A percentile compares a stretch with the other conserved stretches of the same genome.
Evolutionary conservation across 129 eudicot species (phyloP).

Genomic region (Escallonia rubra): DNA sequence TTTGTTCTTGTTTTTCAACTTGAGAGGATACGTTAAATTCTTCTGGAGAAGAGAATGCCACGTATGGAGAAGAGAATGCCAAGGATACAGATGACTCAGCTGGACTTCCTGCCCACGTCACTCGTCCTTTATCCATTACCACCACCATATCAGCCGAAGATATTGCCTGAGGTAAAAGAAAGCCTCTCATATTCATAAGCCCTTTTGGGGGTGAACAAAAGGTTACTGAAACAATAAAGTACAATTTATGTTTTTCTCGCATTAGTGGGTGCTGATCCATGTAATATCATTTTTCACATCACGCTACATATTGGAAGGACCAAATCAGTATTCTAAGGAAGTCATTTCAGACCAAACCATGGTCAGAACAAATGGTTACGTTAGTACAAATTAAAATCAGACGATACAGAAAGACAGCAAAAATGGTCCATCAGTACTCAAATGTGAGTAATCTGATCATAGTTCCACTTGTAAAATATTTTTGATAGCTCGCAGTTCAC

Average conservation of each 20-base stretch:
- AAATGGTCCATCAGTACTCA: too few species aligned
- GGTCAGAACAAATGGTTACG: too few species aligned
- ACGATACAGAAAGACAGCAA: too few species aligned
- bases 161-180: slow-evolving; percentile 63
- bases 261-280: not conserved
- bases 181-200: not conserved
- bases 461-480: too few species aligned
- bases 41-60: slow-evolving; percentile 30
- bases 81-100: slow-evolving; percentile 31
- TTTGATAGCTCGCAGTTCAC: too few species aligned
- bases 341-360: too few species aligned
- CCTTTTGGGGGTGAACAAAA: not conserved
- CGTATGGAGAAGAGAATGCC: slow-evolving; percentile 38
- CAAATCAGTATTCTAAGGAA: not conserved
- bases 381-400: too few species aligned
- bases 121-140: slow-evolving; percentile 77
- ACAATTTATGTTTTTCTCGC: not conserved
- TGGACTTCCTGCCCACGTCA: slow-evolving; percentile 85
- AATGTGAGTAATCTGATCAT: too few species aligned
- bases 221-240: not conserved
- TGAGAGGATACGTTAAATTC: slow-evolving; percentile 27
- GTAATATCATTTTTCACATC: not conserved
- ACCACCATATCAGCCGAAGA: slow-evolving; percentile 68
- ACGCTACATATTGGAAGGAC: not conserved
- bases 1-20: slow-evolving; percentile 22